phyloP scores from a whole-genome alignment of 2,329 filamentous ascomycete genomes.

The Nothophaeocryptopus gaeumannii region DNA sequence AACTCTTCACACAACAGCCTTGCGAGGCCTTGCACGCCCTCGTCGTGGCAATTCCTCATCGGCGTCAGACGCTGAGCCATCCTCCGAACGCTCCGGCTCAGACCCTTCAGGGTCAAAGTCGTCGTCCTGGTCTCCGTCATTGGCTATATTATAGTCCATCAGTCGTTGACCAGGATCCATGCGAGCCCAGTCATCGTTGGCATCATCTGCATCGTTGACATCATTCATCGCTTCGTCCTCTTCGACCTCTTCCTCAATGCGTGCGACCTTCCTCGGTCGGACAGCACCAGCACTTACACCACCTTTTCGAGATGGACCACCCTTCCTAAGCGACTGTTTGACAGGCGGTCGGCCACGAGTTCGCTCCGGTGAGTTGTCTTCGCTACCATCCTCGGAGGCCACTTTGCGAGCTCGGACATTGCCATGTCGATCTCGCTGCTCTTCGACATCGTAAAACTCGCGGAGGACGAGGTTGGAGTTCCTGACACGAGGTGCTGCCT shows the following conservation, averaged over 20 bases:
- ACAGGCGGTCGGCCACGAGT: neutral
- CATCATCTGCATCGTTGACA: too few relatives aligned
- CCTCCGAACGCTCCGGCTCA: too few relatives aligned
- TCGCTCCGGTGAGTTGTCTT: neutral
- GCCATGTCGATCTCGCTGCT: slow-evolving; percentile 21
- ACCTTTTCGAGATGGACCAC: neutral
- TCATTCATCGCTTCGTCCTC: neutral
- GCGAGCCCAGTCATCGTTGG: too few relatives aligned
- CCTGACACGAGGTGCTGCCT: slow-evolving; percentile 25
- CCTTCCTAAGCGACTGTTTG: too few relatives aligned
- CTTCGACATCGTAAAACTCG: slow-evolving; percentile 26
- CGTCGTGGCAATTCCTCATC: too few relatives aligned
- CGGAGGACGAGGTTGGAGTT: slow-evolving; percentile 20
- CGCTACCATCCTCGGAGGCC: slow-evolving; percentile 16
- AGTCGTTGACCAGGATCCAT: too few relatives aligned
- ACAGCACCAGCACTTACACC: neutral
- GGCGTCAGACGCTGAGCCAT: too few relatives aligned
- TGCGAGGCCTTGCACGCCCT: too few relatives aligned
- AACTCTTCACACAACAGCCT: too few relatives aligned
- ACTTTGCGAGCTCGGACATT: slow-evolving; percentile 20
- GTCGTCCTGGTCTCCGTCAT: too few relatives aligned
- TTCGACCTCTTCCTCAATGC: neutral
- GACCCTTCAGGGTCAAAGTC: too few relatives aligned
- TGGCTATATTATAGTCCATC: too few relatives aligned
- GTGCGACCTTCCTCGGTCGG: neutral